Base-by-base conservation (phyloP, 768 basidiomycete genomes). In the Coprinellus micaceus region DNA sequence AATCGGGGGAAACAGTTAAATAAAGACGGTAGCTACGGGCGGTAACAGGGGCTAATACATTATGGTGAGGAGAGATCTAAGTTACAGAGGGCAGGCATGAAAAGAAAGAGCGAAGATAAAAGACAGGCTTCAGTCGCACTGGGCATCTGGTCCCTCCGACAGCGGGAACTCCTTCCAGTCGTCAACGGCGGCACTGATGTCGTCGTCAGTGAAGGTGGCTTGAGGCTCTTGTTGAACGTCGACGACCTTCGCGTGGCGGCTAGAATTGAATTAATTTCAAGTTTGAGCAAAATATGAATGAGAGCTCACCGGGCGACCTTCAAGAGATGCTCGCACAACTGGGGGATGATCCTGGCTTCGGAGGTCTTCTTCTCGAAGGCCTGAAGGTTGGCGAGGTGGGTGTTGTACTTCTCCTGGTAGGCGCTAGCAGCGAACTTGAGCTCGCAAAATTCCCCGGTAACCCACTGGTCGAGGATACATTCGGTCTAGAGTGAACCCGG, bases 261-360 rank as follows among this genome's bases (percentile, higher is more conserved):
- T 43, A 43, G 40, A 43, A n/a, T n/a, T n/a, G 40, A 17, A 43
- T 10, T 17, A 7, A 43, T 43, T 43, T 7, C 5, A 43, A n/a
- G n/a, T n/a, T n/a, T n/a, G 15, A 43, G 7, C 10, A 19, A 43
- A 17, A 7, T 21, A 43, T 10, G 40, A 15, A 7, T 5, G 5
- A 30, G n/a, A 5, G 25, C 36, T 60, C 29, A 24, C 26, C 50
- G 24, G 66, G 64, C 7, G 2, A 17, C 7, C 64, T 67, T 56
- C 60, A 69, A 46, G 22, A 54, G 45, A 15, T 54, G 40, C 33
- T 52, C 10, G 17, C 33, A 19, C 17, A 58, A 33, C 57, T 60
- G 45, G 26, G 45, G 24, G 28, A 52, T 6, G 21, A 43, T 48
- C 1, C 21, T 1, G 4, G 21, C 24, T 26, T 26, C 17, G 25